A percentile compares a stretch with the other conserved stretches of the same genome.
Conservation (phyloP, 306 rosid genomes). For the Amphicarpaea edgeworthii region DNA sequence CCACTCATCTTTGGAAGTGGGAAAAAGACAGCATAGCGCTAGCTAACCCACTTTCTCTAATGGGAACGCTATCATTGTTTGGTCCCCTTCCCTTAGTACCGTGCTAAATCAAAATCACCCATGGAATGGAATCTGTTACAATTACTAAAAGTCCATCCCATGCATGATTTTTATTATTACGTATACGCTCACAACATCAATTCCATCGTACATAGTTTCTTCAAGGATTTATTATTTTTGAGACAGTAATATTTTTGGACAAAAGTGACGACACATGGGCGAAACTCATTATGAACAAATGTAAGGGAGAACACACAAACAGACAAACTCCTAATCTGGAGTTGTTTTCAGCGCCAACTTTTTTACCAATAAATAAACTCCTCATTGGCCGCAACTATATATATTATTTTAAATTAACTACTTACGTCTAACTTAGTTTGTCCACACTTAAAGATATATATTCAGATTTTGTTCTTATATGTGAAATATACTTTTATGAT, state of each 20-base stretch:
- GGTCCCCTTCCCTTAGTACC: constrained; percentile 64
- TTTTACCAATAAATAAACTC: constrained; percentile 50
- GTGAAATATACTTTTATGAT: constrained; percentile 49
- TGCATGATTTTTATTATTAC: constrained; percentile 87
- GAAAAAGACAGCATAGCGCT: constrained; percentile 61
- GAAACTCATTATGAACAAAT: constrained; percentile 44
- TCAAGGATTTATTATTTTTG: neutral
- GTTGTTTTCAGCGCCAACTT: constrained; percentile 56
- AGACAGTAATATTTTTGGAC: constrained; percentile 10
- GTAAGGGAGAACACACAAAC: constrained; percentile 42
- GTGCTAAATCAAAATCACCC: constrained; percentile 53
- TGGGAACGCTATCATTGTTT: constrained; percentile 70
- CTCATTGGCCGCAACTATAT: constrained; percentile 36
- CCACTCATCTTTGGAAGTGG: constrained; percentile 64
- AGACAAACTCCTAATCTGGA: constrained; percentile 56
- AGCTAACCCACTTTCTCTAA: constrained; percentile 71
- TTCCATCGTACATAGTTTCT: constrained; percentile 29
- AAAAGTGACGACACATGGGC: constrained; percentile 35
- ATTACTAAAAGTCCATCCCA: constrained; percentile 65
- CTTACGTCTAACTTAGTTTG: constrained; percentile 47
- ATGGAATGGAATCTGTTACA: constrained; percentile 53
- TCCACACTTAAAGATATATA: constrained; percentile 46
- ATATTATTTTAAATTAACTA: constrained; percentile 42
- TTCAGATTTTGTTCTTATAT: constrained; percentile 36
- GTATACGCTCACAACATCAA: constrained; percentile 57